Percentiles rank a stretch among this genome's conserved stretches.
These are phyloP conservation scores for Curvularia sp. DNA, from an alignment of 2,329 filamentous ascomycete species.

Conservation along the genomic window DNA sequence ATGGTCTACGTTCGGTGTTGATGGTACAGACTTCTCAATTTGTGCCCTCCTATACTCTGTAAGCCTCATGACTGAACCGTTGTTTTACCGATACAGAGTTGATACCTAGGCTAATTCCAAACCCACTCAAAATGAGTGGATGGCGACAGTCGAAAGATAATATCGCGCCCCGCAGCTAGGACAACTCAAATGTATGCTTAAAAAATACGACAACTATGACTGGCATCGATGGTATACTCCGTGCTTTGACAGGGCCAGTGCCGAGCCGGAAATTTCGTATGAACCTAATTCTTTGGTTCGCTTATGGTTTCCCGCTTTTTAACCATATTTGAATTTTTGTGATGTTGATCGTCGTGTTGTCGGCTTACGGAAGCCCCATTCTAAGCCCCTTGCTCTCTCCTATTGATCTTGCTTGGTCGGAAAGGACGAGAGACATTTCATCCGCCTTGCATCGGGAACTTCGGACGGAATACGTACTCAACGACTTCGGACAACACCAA, in stretches of 20 bases:
- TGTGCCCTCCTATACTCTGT: background rate
- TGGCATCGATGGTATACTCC: background rate
- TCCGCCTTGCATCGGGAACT: background rate
- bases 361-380: background rate
- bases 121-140: background rate
- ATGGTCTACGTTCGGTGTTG: background rate
- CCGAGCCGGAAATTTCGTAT: background rate
- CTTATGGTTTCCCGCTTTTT: background rate
- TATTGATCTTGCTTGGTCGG: background rate
- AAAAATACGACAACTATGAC: background rate
- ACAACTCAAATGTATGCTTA: background rate
- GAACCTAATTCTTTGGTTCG: background rate
- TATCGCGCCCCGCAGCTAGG: background rate
- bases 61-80: background rate
- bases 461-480: background rate
- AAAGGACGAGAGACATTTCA: background rate
- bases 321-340: background rate
- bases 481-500: background rate
- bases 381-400: background rate
- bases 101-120: background rate
- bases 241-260: background rate
- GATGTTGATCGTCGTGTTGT: conserved; percentile 6
- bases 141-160: background rate
- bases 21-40: too few relatives aligned
- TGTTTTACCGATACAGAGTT: background rate